Evolutionary conservation across 148 eudicot genomes (phyloP), one percentile per base, ranked within the genome.

Genomic region (Rhododendron molle): DNA sequence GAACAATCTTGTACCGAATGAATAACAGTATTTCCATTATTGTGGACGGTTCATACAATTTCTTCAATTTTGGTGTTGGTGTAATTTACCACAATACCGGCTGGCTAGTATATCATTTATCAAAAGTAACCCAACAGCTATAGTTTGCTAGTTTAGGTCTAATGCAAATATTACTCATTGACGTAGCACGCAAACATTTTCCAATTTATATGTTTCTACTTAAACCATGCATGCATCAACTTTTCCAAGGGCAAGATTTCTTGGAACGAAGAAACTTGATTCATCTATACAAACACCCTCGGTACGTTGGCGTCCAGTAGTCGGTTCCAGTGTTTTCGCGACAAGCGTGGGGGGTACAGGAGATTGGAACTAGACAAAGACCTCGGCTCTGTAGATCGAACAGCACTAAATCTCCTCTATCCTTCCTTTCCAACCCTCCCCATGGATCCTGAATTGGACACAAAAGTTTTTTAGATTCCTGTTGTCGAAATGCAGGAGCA

Each of bases 261-360:
- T 1, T 21, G 65, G 65, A 58, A 20, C 18, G 13, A 78, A 78
- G 46, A 54, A 60, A 49, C 85, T 54, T 60, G 1, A 40, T 84
- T 76, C 65, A 88, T 85, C 83, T 82, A 40, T 85, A 88, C 40
- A 85, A 83, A 78, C 83, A 85, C 13, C 89, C 86, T 85, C 89
- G 83, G 21, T 85, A 88, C 10, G 89, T 54, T 10, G 89, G 89
- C 28, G 87, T 88, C 87, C 84, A 88, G 82, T 81, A 88, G 80
- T 88, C 87, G 3, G 89, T 79, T 78, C 89, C 89, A 18, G 43
- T 83, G 83, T 77, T 88, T 5, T 88, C 89, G 2, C 83, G 83
- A 58, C 83, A 88, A 44, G 83, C 84, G 69, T 85, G 87, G 82
- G 89, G 89, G 4, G 87, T 88, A 71, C 85, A 85, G 44, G 89